Conservation (phyloP, 371 early-diverging fungal species). For the Mortierella sp. region DNA sequence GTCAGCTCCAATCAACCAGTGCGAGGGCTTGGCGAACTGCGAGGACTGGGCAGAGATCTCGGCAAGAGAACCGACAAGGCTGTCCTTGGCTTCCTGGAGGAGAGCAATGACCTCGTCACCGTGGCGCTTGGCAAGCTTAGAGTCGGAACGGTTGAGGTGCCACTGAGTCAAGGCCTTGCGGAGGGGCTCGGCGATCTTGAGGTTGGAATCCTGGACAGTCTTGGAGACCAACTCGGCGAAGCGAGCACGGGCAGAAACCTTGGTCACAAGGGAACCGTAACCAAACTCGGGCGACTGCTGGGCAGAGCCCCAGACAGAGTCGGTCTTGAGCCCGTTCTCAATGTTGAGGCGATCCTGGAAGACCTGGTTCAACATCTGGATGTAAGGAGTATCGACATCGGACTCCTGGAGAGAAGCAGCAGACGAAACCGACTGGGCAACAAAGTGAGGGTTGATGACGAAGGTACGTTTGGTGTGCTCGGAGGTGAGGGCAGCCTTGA, state of each 20-base stretch:
- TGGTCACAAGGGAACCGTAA: conserved; percentile 80
- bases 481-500: conserved; percentile 60
- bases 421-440: conserved; percentile 32
- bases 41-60: conserved; percentile 60
- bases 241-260: conserved; percentile 78
- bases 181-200: conserved; percentile 65
- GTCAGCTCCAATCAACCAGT: conserved; percentile 93
- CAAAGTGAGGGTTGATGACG: conserved; percentile 55
- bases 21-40: conserved; percentile 71
- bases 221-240: conserved; percentile 74
- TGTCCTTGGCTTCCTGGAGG: conserved; percentile 58
- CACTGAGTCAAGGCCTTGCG: conserved; percentile 75
- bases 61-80: conserved; percentile 50
- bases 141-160: conserved; percentile 71
- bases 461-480: conserved; percentile 47
- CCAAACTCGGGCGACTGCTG: conserved; percentile 89
- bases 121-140: conserved; percentile 67
- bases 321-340: conserved; percentile 74
- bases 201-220: conserved; percentile 66
- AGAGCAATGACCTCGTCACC: conserved; percentile 60
- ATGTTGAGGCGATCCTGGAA: conserved; percentile 85
- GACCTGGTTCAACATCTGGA: conserved; percentile 83
- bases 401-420: conserved; percentile 33
- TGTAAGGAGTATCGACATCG: conserved; percentile 78
- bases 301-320: conserved; percentile 69